These are phyloP conservation scores for Phytopythium aichiense DNA, from an alignment of 352 stramenopile genomes.

Conservation along the genomic window DNA sequence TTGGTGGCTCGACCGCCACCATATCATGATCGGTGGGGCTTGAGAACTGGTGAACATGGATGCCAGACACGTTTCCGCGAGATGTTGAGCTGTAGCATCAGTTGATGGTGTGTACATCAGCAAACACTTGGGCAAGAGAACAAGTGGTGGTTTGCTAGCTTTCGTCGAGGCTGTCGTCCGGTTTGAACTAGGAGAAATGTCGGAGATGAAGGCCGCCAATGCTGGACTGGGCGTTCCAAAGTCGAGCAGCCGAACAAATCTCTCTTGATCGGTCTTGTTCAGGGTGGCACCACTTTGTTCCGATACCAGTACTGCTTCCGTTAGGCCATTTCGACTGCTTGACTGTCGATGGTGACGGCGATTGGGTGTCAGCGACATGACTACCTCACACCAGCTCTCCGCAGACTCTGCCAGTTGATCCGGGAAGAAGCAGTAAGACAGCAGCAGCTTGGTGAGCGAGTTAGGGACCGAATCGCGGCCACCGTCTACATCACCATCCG, in stretches of 20 bases:
- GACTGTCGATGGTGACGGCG: not conserved
- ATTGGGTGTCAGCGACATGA: not conserved
- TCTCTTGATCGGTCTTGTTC: not conserved
- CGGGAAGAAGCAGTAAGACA: constrained; percentile 39
- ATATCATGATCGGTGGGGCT: not conserved
- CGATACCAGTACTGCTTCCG: too few species aligned
- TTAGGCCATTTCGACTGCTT: not conserved
- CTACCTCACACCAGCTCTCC: constrained; percentile 5
- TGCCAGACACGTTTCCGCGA: not conserved
- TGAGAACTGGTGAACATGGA: not conserved
- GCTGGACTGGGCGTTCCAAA: not conserved
- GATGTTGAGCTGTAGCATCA: not conserved
- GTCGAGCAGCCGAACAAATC: not conserved
- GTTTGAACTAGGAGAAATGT: not conserved
- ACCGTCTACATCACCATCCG: constrained; percentile 6
- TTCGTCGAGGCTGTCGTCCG: not conserved
- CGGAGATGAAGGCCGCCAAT: not conserved
- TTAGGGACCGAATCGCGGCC: not conserved
- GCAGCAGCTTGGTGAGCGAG: constrained; percentile 17
- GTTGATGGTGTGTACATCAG: not conserved
- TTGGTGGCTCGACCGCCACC: not conserved
- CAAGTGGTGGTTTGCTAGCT: not conserved
- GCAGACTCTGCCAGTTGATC: constrained; percentile 14
- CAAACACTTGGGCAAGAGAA: not conserved
- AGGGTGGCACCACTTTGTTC: not conserved